Percentiles rank a stretch among this genome's conserved stretches.
These are phyloP conservation scores for Pythium aristosporum DNA, from an alignment of 352 stramenopile species.

Conservation along the genomic window DNA sequence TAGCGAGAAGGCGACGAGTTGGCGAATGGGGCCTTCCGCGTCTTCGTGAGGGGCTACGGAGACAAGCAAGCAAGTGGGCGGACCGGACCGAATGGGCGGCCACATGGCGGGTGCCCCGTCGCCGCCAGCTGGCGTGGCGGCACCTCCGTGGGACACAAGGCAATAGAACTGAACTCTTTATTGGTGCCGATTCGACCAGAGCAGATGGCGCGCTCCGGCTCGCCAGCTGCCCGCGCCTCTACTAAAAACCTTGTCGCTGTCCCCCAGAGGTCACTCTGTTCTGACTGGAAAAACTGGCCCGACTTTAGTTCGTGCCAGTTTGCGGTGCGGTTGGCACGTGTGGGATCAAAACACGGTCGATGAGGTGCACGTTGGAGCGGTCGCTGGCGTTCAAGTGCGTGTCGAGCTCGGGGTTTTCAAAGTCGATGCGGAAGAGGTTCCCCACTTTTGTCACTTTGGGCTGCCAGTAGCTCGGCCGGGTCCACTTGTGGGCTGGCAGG, in stretches of 20 bases:
- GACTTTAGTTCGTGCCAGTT: constrained; percentile 2
- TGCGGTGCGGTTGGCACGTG: neutral
- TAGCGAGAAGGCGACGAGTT: constrained; percentile 14
- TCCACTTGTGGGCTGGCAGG: constrained; percentile 73
- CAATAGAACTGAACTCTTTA: neutral
- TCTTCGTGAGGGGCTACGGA: neutral
- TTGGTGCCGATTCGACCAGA: neutral
- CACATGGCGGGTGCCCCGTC: constrained; percentile 3
- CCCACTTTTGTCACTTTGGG: constrained; percentile 78
- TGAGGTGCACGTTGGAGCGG: constrained; percentile 78
- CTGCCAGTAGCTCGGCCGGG: constrained; percentile 79
- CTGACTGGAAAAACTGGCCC: no score
- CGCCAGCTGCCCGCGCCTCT: neutral
- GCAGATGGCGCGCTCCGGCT: neutral
- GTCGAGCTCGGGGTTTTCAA: constrained; percentile 80
- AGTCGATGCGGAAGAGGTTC: constrained; percentile 83
- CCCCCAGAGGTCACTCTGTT: neutral
- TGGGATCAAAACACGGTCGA: constrained; percentile 59
- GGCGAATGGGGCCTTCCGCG: constrained; percentile 7
- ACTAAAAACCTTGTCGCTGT: neutral
- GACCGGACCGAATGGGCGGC: constrained; percentile 7
- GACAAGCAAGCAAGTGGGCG: neutral
- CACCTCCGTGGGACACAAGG: neutral
- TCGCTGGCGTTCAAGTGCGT: constrained; percentile 71
- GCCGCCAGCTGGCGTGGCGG: constrained; percentile 9